These are phyloP conservation scores for Salix suchowensis DNA, from an alignment of 345 rosid genomes.

Conservation along the genomic window DNA sequence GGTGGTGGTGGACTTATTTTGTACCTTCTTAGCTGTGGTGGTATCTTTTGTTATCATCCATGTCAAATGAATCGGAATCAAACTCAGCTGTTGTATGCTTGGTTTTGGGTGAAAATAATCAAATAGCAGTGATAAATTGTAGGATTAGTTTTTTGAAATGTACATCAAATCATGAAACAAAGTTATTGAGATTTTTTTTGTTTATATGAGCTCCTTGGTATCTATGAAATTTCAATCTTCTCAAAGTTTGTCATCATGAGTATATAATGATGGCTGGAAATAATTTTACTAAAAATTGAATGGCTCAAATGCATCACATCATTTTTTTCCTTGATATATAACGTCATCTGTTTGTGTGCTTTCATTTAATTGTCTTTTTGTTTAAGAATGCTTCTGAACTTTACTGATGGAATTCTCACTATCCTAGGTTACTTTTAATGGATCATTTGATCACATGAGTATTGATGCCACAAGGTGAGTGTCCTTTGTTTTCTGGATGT, in stretches of 20 bases:
- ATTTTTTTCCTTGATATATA: neutral
- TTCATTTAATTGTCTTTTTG: neutral
- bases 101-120: no score
- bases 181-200: no score
- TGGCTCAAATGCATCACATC: neutral
- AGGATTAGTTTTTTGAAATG: no score
- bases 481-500: constrained; percentile 8
- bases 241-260: no score
- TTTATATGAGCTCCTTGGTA: no score
- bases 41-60: no score
- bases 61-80: no score
- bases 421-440: constrained; percentile 84
- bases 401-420: constrained; percentile 2
- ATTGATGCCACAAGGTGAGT: constrained; percentile 88
- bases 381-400: constrained; percentile 1
- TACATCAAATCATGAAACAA: no score
- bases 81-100: no score
- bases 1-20: neutral
- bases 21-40: no score
- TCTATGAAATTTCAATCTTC: no score
- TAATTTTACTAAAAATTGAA: neutral
- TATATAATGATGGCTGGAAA: neutral
- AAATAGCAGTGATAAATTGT: no score
- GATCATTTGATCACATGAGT: constrained; percentile 95
- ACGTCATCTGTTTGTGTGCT: neutral